Base-by-base conservation (phyloP, 768 basidiomycete species). In the Suillus subluteus region DNA sequence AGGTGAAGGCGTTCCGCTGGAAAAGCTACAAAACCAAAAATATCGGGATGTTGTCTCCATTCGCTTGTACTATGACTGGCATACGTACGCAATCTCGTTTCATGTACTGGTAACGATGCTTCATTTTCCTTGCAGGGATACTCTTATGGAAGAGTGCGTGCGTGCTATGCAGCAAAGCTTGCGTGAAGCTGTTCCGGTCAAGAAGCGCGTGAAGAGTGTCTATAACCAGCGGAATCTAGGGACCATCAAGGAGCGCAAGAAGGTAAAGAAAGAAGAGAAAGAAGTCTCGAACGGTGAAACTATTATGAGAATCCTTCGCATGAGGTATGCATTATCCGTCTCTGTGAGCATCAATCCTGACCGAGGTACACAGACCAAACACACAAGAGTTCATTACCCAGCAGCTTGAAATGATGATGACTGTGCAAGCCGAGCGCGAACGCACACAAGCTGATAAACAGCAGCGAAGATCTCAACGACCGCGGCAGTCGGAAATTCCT, bases 31-130 rank as follows among this genome's bases (percentile, higher is more conserved):
- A 77, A 98, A 96, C 76, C 90, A 94, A 79, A 98, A 96, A 76
- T 98, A 97, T 77, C 90, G 94, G 48, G 97, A 98, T 70, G 86
- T 96, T 30, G 76, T 96, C 63, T 94, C 94, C 13, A 90, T 98
- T 67, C 88, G 96, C 40, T 78, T 99, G 62, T 99, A 98, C 79
- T 98, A 99, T 73, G 98, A 99, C 74, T 96, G 94, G 95, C 85
- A 90, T 71, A 94, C 93, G 93, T 94, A 75, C 63, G 91, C 79
- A 6, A 43, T 74, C 6, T 41, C 30, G 13, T 44, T 65, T 65
- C 18, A 21, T 32, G 43, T 30, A 37, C 30, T 52, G 6, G 46
- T 12, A 59, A 56, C 62, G 61, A 41, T 16, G 63, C 38, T 69
- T 67, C 50, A 58, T 74, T 54, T 46, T 40, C 26, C 6, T 62